Evolutionary conservation across 1,139 yeast species (phyloP), one percentile per base, ranked within the genome.

Genomic region (Scheffersomyces insectosa): DNA sequence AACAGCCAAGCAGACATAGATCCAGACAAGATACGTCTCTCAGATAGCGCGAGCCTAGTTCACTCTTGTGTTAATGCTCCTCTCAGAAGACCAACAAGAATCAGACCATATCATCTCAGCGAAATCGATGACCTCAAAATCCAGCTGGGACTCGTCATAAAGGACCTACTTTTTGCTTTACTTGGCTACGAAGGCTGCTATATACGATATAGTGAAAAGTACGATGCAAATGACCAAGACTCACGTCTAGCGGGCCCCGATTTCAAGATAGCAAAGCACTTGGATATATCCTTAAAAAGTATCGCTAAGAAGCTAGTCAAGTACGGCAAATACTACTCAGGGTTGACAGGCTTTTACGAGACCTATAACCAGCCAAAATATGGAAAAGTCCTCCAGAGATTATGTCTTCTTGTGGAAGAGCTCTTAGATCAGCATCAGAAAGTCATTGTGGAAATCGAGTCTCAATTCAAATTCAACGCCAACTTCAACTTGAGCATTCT

Each of bases 131-230:
- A 75, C 48, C 65, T 72, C 16, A 61, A 76, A 42, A 66, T 75
- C 3, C 96, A 89, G 59, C 96, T 89, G 57, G 84, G 86, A 0
- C 70, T 85, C 14, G 75, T 91, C 1, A 72, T 87, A 28, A 77
- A 80, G 47, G 99, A 93, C 59, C 61, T 90, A 11, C 56, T 89
- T 15, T 79, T 76, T 52, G 83, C 87, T 2, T 63, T 93, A 23
- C 55, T 83, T 40, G 98, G 98, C 0, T 68, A 80, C 36, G 96
- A 90, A 60, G 97, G 98, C 0, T 72, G 74, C 30, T 89, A 85
- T 54, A 80, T 93, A 25, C 70, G 91, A 37, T 88, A 79, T 57
- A 75, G 84, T 36, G 87, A 81, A 40, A 70, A 73, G 27, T 88
- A 79, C 54, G 80, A 83, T 54, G 80, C 81, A 0, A 41, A 49